A percentile compares a stretch with the other conserved stretches of the same genome.
These are phyloP conservation scores for Serendipita sp. DNA, from an alignment of 768 basidiomycete species.

Conservation along the genomic window DNA sequence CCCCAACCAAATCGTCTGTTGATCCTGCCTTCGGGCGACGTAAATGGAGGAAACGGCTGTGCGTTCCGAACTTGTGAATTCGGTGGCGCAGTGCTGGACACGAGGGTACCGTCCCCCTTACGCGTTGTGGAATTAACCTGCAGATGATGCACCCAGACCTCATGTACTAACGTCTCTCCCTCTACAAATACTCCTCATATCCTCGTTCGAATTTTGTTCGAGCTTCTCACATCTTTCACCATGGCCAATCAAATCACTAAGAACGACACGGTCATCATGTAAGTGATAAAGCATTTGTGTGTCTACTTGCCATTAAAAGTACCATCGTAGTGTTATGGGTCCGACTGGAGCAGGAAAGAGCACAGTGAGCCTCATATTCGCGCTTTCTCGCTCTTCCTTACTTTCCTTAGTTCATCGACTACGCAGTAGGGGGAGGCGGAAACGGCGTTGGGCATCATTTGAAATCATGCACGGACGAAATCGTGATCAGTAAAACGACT, in stretches of 20 bases:
- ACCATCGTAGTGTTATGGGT: background rate
- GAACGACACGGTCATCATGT: background rate
- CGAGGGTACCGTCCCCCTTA: background rate
- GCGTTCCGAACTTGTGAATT: too few species aligned
- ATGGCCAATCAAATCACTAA: background rate
- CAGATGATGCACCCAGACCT: background rate
- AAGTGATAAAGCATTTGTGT: too few species aligned
- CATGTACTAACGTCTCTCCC: background rate
- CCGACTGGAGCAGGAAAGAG: background rate
- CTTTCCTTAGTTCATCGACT: background rate
- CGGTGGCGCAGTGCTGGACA: too few species aligned
- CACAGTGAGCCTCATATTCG: background rate
- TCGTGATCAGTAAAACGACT: background rate
- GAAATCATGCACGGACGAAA: background rate
- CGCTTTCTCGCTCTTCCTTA: background rate
- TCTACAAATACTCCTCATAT: background rate
- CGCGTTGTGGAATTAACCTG: background rate
- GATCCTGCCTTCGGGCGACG: too few species aligned
- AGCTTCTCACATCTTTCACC: background rate
- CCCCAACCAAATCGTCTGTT: too few species aligned
- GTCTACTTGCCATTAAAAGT: too few species aligned
- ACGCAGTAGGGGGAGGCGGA: background rate
- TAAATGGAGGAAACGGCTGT: too few species aligned
- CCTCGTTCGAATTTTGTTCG: background rate
- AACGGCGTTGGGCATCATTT: background rate